A percentile compares a stretch with the other conserved stretches of the same genome.
Conservation (phyloP, 192 early-diverging fungal genomes). For the Allomyces macrogynus region DNA sequence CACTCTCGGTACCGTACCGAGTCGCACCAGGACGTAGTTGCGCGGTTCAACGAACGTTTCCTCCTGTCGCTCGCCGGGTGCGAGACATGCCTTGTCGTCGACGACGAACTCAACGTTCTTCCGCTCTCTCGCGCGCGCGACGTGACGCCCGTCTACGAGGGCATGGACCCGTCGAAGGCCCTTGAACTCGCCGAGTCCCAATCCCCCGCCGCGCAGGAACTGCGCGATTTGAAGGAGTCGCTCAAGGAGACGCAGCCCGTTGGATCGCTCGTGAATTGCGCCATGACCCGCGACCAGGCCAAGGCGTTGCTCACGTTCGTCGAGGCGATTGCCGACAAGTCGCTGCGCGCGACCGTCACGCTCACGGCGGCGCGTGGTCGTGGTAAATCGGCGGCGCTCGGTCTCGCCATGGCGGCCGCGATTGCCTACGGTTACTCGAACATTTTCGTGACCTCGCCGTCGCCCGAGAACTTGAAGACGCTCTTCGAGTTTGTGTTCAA, state of each 20-base stretch:
- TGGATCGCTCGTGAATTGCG: slow-evolving; percentile 53
- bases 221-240: slow-evolving; percentile 63
- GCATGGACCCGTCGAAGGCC: background rate
- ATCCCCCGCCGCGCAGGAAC: slow-evolving; percentile 28
- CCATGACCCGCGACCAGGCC: slow-evolving; percentile 87
- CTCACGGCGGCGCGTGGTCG: slow-evolving; percentile 90
- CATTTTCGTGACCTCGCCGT: slow-evolving; percentile 95
- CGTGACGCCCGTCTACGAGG: background rate
- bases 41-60: slow-evolving; percentile 95
- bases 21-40: slow-evolving; percentile 75
- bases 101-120: slow-evolving; percentile 95
- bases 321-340: slow-evolving; percentile 88
- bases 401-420: slow-evolving; percentile 81
- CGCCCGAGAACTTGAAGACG: slow-evolving; percentile 94
- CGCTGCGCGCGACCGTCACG: slow-evolving; percentile 70
- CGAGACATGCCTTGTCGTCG: slow-evolving; percentile 74
- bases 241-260: slow-evolving; percentile 80
- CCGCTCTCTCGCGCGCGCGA: slow-evolving; percentile 40
- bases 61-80: slow-evolving; percentile 80
- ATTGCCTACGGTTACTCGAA: slow-evolving; percentile 98
- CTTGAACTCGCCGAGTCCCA: background rate
- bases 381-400: slow-evolving; percentile 92
- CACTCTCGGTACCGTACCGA: slow-evolving; percentile 89
- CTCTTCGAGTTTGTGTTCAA: slow-evolving; percentile 97
- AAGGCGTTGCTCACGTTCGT: slow-evolving; percentile 93